Conservation (phyloP, 2,329 filamentous ascomycete genomes). For the Pyrenophora graminea region DNA sequence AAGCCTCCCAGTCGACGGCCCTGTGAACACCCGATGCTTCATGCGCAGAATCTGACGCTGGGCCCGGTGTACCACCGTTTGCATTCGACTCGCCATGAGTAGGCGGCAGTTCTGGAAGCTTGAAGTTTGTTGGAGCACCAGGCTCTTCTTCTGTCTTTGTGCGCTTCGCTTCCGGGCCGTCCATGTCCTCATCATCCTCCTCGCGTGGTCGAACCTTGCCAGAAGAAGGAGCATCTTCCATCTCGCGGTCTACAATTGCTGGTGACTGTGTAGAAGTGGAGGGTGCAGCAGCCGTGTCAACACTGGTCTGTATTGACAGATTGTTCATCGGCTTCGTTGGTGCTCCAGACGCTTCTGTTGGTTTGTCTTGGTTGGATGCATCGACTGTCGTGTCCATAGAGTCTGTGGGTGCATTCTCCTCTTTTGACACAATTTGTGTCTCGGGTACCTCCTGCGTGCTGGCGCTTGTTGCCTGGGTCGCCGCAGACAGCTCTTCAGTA, state of each 20-base stretch:
- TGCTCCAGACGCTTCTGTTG: slow-evolving; percentile 19
- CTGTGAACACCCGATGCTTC: slow-evolving; percentile 37
- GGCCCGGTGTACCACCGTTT: slow-evolving; percentile 21
- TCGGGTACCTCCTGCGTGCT: slow-evolving; percentile 40
- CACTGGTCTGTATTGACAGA: slow-evolving; percentile 35
- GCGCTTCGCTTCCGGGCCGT: slow-evolving; percentile 72
- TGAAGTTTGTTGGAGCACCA: slow-evolving; percentile 47
- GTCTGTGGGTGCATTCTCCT: slow-evolving; percentile 24
- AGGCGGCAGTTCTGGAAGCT: slow-evolving; percentile 49
- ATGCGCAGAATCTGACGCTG: slow-evolving; percentile 36
- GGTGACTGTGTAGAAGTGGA: slow-evolving; percentile 27
- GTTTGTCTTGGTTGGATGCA: slow-evolving; percentile 17
- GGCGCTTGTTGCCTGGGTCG: slow-evolving; percentile 23
- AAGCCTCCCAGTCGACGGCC: slow-evolving; percentile 40
- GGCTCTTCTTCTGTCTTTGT: slow-evolving; percentile 66
- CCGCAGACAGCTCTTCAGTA: slow-evolving; percentile 17
- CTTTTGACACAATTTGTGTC: slow-evolving; percentile 28
- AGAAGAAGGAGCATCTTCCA: slow-evolving; percentile 47
- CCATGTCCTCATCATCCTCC: slow-evolving; percentile 59
- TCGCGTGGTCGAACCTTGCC: slow-evolving; percentile 66
- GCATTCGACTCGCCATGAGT: slow-evolving; percentile 35
- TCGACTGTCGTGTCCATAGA: slow-evolving; percentile 36
- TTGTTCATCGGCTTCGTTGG: slow-evolving; percentile 43
- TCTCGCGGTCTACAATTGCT: slow-evolving; percentile 38
- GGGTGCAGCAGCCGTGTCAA: slow-evolving; percentile 16